Evolutionary conservation across 805 yeast species (phyloP).

Genomic region (Pichia thaimueangensis): DNA sequence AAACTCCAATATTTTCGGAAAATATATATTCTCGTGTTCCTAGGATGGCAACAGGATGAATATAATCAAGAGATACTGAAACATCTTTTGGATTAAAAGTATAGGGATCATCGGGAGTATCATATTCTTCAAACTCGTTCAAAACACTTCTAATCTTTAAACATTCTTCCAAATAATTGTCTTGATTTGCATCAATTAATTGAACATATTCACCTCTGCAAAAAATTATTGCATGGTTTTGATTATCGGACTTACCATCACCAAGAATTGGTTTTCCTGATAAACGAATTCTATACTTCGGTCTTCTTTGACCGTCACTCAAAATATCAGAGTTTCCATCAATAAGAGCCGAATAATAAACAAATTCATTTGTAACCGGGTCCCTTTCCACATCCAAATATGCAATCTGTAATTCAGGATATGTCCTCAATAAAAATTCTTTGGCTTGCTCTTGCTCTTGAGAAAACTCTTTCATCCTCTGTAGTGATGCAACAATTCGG

Average conservation of each 20-base stretch:
- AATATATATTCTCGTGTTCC: constrained; percentile 82
- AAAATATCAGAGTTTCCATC: constrained; percentile 63
- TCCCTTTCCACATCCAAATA: constrained; percentile 50
- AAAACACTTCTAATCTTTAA: constrained; percentile 67
- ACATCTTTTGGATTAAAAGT: constrained; percentile 4
- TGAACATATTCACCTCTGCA: constrained; percentile 78
- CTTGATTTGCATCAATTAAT: constrained; percentile 79
- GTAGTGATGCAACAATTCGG: constrained; percentile 61
- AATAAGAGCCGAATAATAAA: constrained; percentile 58
- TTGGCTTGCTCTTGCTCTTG: constrained; percentile 53
- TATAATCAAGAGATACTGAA: constrained; percentile 13
- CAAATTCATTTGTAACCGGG: constrained; percentile 36
- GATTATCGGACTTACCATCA: constrained; percentile 82
- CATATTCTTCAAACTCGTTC: constrained; percentile 65
- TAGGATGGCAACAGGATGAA: constrained; percentile 68
- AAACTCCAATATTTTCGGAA: constrained; percentile 74
- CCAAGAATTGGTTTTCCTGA: constrained; percentile 82
- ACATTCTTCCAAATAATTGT: constrained; percentile 76
- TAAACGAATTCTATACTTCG: constrained; percentile 56
- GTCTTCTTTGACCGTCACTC: constrained; percentile 51
- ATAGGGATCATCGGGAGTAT: constrained; percentile 24
- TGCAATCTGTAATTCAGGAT: constrained; percentile 61
- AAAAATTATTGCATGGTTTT: constrained; percentile 68
- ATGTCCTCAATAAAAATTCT: constrained; percentile 54
- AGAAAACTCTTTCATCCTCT: constrained; percentile 46